Evolutionary conservation across 2,329 filamentous ascomycete genomes (phyloP).

Genomic region (Nemania sp.): DNA sequence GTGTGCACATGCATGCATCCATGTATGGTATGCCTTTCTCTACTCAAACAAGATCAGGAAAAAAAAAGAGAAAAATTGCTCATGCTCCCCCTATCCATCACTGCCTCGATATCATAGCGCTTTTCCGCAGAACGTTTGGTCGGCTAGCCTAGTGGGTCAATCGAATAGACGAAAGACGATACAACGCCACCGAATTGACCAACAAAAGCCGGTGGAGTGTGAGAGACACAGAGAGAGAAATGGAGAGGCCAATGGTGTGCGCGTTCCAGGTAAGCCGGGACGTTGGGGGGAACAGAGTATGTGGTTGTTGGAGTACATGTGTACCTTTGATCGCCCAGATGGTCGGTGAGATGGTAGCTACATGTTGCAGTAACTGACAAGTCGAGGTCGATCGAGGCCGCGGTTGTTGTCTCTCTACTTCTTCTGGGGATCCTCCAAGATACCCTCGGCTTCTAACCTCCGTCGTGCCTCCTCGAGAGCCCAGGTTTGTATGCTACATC

Average conservation of each 20-base stretch:
- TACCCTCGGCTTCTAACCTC: constrained; percentile 93
- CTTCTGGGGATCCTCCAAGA: constrained; percentile 78
- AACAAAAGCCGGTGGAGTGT: no score
- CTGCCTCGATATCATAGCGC: no score
- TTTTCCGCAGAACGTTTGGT: no score
- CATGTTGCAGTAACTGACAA: background rate
- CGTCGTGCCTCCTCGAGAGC: constrained; percentile 94
- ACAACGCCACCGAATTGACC: background rate
- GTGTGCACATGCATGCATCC: background rate
- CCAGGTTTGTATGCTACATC: constrained; percentile 93
- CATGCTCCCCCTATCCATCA: no score
- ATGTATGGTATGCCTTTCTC: constrained; percentile 14
- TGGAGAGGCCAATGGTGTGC: background rate
- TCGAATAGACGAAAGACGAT: background rate
- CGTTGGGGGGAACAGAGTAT: background rate
- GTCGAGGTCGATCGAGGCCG: background rate
- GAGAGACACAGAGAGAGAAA: background rate
- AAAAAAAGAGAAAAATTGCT: background rate
- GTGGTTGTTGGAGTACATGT: background rate
- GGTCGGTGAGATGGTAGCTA: background rate
- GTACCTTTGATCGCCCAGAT: background rate
- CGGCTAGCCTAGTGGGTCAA: background rate
- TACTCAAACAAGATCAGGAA: constrained; percentile 14
- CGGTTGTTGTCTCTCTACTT: constrained; percentile 41
- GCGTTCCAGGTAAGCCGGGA: background rate